These are phyloP conservation scores for Mycogone perniciosa DNA, from an alignment of 2,329 filamentous ascomycete species.

Conservation along the genomic window DNA sequence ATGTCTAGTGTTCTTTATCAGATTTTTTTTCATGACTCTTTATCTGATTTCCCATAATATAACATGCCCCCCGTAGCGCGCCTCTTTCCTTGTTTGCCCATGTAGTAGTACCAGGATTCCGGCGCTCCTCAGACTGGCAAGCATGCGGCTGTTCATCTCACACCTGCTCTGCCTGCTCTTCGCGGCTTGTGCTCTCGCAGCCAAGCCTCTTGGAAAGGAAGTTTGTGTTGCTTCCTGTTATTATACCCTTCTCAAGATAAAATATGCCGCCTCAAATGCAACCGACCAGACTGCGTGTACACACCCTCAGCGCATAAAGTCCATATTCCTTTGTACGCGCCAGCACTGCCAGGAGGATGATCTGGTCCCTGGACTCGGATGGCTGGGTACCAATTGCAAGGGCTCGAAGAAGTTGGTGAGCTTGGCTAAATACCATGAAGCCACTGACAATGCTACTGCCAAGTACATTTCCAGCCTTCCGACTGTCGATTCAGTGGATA, in stretches of 20 bases:
- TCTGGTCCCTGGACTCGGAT: conserved; percentile 12
- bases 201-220: conserved; percentile 16
- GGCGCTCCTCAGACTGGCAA: neutral
- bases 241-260: conserved; percentile 15
- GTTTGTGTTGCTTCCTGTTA: conserved; percentile 18
- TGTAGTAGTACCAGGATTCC: neutral
- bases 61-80: too few relatives aligned
- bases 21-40: too few relatives aligned
- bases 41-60: too few relatives aligned
- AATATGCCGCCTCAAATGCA: conserved; percentile 10
- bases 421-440: conserved; percentile 6
- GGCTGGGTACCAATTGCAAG: conserved; percentile 16
- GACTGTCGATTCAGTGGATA: conserved; percentile 11
- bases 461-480: conserved; percentile 13
- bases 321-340: conserved; percentile 15
- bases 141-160: conserved; percentile 6
- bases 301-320: conserved; percentile 15
- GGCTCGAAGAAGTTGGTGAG: conserved; percentile 15
- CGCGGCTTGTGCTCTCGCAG: conserved; percentile 8
- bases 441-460: conserved; percentile 12
- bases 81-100: neutral
- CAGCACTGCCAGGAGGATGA: conserved; percentile 14
- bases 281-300: conserved; percentile 15
- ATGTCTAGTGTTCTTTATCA: too few relatives aligned
- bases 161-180: conserved; percentile 8